Evolutionary conservation across 2,329 filamentous ascomycete genomes (phyloP).

Genomic region (Purpureocillium lavendulum): DNA sequence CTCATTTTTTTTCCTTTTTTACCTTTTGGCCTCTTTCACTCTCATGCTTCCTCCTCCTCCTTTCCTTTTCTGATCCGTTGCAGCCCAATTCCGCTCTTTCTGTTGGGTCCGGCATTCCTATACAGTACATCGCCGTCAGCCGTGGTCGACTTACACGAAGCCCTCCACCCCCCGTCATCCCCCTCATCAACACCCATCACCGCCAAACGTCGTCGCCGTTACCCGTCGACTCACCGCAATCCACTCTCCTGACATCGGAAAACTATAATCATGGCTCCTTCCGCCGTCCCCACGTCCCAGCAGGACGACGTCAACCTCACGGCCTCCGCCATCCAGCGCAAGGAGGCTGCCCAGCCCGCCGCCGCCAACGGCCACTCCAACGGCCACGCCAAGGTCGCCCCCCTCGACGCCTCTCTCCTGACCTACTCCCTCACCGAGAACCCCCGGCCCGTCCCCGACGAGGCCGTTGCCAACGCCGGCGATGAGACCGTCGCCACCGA

Average conservation of each 20-base stretch:
- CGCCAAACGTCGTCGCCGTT: neutral
- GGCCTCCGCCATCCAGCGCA: slow-evolving; percentile 42
- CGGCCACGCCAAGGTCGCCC: slow-evolving; percentile 35
- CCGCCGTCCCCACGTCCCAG: slow-evolving; percentile 33
- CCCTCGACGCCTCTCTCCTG: slow-evolving; percentile 54
- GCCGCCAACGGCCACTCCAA: slow-evolving; percentile 19
- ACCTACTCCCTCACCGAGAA: slow-evolving; percentile 42
- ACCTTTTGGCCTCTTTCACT: neutral
- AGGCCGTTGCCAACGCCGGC: slow-evolving; percentile 36
- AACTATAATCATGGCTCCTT: slow-evolving; percentile 35
- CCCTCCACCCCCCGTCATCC: no score
- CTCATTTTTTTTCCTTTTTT: neutral
- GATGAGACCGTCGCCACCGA: slow-evolving; percentile 60
- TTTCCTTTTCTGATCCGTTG: no score
- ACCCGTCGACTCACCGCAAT: neutral
- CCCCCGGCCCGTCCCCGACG: slow-evolving; percentile 44
- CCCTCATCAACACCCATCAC: neutral
- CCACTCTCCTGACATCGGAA: neutral
- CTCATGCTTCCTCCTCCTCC: neutral
- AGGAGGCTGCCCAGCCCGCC: slow-evolving; percentile 26
- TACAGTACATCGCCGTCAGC: no score
- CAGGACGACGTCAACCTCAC: slow-evolving; percentile 38
- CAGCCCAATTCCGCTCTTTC: no score
- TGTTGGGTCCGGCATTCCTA: no score
- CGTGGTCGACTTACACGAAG: no score